Evolutionary conservation across 1,139 yeast genomes (phyloP).

Genomic region (Lizanozyma gosingica): DNA sequence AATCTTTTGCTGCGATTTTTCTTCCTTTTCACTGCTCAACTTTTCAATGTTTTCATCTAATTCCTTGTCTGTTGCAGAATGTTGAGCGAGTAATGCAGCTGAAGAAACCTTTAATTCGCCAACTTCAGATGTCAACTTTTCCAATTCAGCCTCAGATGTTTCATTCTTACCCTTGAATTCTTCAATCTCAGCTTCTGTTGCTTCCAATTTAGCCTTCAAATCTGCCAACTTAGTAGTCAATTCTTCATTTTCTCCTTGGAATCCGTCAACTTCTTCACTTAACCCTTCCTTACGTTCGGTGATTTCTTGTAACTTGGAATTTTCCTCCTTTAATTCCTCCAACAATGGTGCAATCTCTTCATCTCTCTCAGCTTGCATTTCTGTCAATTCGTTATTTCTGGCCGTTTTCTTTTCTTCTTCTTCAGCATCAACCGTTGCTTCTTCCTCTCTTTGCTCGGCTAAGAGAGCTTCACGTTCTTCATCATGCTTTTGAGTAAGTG

Average conservation of each 20-base stretch:
- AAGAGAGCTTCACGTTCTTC: conserved; percentile 12
- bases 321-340: conserved; percentile 32
- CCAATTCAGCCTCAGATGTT: conserved; percentile 9
- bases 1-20: conserved; percentile 21
- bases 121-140: conserved; percentile 9
- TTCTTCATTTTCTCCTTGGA: conserved; percentile 25
- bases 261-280: conserved; percentile 24
- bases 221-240: conserved; percentile 26
- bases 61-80: conserved; percentile 6
- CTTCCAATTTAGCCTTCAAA: conserved; percentile 28
- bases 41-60: conserved; percentile 9
- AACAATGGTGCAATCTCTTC: conserved; percentile 32
- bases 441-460: conserved; percentile 8
- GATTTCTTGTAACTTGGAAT: conserved; percentile 28
- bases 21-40: conserved; percentile 12
- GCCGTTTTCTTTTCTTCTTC: conserved; percentile 31
- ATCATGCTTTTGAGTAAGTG: conserved; percentile 12
- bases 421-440: conserved; percentile 25
- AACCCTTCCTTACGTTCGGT: conserved; percentile 31
- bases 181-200: conserved; percentile 30
- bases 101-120: conserved; percentile 3
- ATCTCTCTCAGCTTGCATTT: conserved; percentile 38
- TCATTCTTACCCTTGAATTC: conserved; percentile 7
- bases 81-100: conserved; percentile 1
- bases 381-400: conserved; percentile 35